Base-by-base conservation (phyloP, 257 asterid species). In the Fraxinus pennsylvanica region DNA sequence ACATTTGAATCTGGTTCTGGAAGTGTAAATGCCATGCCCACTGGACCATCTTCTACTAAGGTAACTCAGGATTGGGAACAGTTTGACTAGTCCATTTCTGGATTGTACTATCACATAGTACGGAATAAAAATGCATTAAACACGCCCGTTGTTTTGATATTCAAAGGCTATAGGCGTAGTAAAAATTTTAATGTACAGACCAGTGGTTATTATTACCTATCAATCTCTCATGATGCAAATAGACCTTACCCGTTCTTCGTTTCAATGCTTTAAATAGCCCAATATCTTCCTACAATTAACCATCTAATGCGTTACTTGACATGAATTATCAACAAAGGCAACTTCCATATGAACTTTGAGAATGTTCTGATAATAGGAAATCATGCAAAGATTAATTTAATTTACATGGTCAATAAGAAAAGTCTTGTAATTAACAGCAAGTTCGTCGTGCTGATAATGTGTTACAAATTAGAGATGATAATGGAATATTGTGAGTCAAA, bases 31-130 rank as follows among this genome's bases (percentile, higher is more conserved):
- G 27, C 12, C 45, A 79, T 10, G 21, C 79, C 79, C 33, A 54
- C 71, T 21, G 63, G 52, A 47, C 81, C 85, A 32, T 80, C 89
- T 68, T 81, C 93, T 29, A 76, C 92, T 33, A 83, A 85, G 71
- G 88, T 86, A 68, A 91, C 92, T 6, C 80, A 82, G 77, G 87
- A 92, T 12, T 88, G 92, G 92, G 97, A 91, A 77, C 87, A 79
- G 41, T 91, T 92, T 30, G 91, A 90, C 54, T 94, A 88, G 87
- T 54, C 70, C 80, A 66, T 76, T 5, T 73, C 45, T 38, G 67
- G 79, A 19, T 36, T 43, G 12, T 27, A 4, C 47, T 50, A 9
- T 79, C 72, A 25, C 54, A 71, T 3, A 52, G 21, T 13, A 3
- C 14, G 47, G 47, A 41, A 10, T 41, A 41, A 38, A 36, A 57